Evolutionary conservation across 2,329 filamentous ascomycete genomes (phyloP), one percentile per base, ranked within the genome.

Genomic region (Magnaporthiopsis rhizophila): DNA sequence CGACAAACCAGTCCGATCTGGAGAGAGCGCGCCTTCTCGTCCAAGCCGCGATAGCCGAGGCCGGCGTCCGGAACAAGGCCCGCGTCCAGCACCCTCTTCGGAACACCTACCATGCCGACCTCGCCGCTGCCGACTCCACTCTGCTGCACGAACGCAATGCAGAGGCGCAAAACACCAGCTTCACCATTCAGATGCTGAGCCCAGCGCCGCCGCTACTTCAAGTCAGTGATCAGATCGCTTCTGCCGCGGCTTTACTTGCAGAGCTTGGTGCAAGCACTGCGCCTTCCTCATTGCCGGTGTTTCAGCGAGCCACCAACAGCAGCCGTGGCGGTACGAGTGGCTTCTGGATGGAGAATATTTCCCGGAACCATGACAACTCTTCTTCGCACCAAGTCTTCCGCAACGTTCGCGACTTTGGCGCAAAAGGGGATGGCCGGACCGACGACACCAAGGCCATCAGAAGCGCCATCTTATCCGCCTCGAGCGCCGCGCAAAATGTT

Each of bases 361-460:
- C 56, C 13, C 62, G 62, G 24, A 50, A 53, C 24, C 45, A 24
- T 4, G 18, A 53, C 45, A 53, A 24, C 45, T 53, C 45, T 24
- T 53, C 45, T 6, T 63, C 62, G 5, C 45, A 59, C 11, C 32
- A 63, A 24, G 56, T 63, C n/a, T 63, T 63, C 45, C 56, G 62
- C 12, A 63, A 63, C 36, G 62, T 63, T 6, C 34, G 38, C n/a
- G 62, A 63, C 26, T 63, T 63, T 45, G 66, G 66, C 6, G 66
- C 63, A 21, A 64, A 58, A 13, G 66, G 66, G 38, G 67, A 68
- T 38, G 67, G 67, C 2, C 15, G n/a, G 3, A 64, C 64, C 1
- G 67, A 68, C 32, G 67, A 68, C 60, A 63, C 62, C n/a, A 15
- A 45, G 28, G 62, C 62, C 13, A 63, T 63, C 34, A 56, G 62